Base-by-base conservation (phyloP, 164 flowering plant species). In the Malania oleifera region DNA sequence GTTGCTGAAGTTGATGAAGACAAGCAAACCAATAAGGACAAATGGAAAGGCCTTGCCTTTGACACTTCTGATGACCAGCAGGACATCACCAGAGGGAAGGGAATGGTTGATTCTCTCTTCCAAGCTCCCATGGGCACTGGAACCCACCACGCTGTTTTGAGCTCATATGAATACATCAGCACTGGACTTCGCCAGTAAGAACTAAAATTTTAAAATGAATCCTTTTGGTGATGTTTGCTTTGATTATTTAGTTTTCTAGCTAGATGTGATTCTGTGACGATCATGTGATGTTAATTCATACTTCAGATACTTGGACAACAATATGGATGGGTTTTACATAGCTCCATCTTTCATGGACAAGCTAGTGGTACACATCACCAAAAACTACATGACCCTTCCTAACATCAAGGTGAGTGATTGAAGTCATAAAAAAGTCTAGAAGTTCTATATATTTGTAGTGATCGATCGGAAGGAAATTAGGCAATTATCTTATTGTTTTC, bases 301-400 rank as follows among this genome's bases (percentile, higher is more conserved):
- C 7, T 61, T 47, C 56, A 78, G 85, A 35, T 80, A 72, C 31
- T 51, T 78, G 49, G 86, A 81, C 69, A 81, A 81, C 73, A 77
- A 15, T 24, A 31, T 82, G 80, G 77, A 66, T 56, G 83, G 83
- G 1, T 72, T 71, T 40, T 82, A 82, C 74, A 79, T 82, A 12
- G 83, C 86, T 55, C 83, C 83, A 3, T 77, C 86, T 49, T 79
- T 82, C 77, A 79, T 82, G 86, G 86, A 79, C 74, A 82, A 82
- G 68, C 66, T 82, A 24, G 77, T 79, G 49, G 81, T 82, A 73
- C 83, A 82, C 73, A 69, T 79, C 59, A 54, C 80, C 62, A 82
- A 82, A 71, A 79, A 79, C 75, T 82, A 69, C 75, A 47, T 81
- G 80, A 59, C 24, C 67, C 62, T 82, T 69, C 83, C 86, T 22